phyloP scores from a whole-genome alignment of 306 rosid genomes.

The Purshia tridentata region DNA sequence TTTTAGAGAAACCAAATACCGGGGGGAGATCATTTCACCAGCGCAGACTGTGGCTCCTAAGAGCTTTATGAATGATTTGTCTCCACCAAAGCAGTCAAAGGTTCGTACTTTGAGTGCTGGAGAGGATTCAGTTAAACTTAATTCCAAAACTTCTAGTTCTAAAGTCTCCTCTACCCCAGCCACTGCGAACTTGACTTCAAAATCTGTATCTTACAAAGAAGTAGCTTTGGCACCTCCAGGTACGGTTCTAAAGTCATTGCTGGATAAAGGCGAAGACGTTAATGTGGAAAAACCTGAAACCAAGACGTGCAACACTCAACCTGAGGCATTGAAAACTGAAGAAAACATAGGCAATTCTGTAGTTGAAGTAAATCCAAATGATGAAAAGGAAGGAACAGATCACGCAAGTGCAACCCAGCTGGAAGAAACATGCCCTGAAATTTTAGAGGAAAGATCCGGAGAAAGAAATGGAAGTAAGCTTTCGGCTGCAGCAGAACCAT shows the following conservation, averaged over 20 bases:
- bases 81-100: constrained; percentile 50
- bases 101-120: constrained; percentile 33
- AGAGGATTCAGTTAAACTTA: constrained; percentile 38
- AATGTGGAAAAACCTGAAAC: constrained; percentile 45
- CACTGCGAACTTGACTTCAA: constrained; percentile 64
- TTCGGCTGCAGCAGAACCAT: constrained; percentile 92
- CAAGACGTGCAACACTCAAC: constrained; percentile 24
- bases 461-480: constrained; percentile 85
- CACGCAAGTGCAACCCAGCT: constrained; percentile 31
- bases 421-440: constrained; percentile 45
- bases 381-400: constrained; percentile 36
- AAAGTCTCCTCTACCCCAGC: constrained; percentile 48
- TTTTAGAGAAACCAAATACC: constrained; percentile 43
- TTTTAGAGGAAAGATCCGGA: constrained; percentile 48
- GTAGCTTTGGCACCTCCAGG: constrained; percentile 97
- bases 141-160: constrained; percentile 41
- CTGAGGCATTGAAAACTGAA: constrained; percentile 38
- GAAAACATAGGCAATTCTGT: constrained; percentile 35
- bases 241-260: constrained; percentile 59
- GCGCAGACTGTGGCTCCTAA: constrained; percentile 45
- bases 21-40: constrained; percentile 45
- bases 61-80: constrained; percentile 26
- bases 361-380: constrained; percentile 34
- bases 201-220: constrained; percentile 90
- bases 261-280: constrained; percentile 45